Percentiles rank a stretch among this genome's conserved stretches.
These are phyloP conservation scores for Pelagomonas calceolata DNA, from an alignment of 108 stramenopile species.

Conservation along the genomic window DNA sequence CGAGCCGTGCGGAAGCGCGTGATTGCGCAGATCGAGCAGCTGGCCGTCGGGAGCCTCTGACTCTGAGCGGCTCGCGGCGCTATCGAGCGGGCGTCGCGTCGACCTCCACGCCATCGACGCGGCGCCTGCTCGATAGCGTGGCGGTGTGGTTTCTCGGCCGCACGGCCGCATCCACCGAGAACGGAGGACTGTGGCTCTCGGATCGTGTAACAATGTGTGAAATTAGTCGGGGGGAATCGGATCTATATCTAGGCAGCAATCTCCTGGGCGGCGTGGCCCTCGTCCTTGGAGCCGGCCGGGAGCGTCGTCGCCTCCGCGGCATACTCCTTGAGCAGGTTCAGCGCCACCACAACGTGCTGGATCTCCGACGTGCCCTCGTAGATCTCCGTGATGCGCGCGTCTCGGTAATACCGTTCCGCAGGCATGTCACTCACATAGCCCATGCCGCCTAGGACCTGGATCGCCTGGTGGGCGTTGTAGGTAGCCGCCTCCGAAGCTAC, in stretches of 20 bases:
- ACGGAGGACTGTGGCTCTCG: no score
- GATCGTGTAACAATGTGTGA: no score
- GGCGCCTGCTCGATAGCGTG: no score
- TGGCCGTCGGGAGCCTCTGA: no score
- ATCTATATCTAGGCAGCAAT: not conserved
- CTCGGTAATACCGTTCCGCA: conserved; percentile 88
- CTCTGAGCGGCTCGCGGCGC: no score
- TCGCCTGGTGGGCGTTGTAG: conserved; percentile 85
- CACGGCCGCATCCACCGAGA: no score
- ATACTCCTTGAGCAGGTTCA: conserved; percentile 83
- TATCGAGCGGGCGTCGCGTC: no score
- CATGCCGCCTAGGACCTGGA: conserved; percentile 88
- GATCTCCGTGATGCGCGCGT: conserved; percentile 95
- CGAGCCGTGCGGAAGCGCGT: no score
- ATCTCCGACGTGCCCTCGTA: conserved; percentile 93
- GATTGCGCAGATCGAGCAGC: no score
- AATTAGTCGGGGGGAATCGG: not conserved
- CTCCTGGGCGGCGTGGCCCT: not conserved
- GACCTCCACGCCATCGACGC: no score
- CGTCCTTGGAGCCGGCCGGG: not conserved
- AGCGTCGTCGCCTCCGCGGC: not conserved
- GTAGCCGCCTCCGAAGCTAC: conserved; percentile 87
- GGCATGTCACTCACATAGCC: conserved; percentile 96
- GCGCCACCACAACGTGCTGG: conserved; percentile 87
- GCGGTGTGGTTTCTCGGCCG: no score